Evolutionary conservation across 2,329 filamentous ascomycete species (phyloP), one percentile per base, ranked within the genome.

Genomic region (Aspergillus fumigatus): DNA sequence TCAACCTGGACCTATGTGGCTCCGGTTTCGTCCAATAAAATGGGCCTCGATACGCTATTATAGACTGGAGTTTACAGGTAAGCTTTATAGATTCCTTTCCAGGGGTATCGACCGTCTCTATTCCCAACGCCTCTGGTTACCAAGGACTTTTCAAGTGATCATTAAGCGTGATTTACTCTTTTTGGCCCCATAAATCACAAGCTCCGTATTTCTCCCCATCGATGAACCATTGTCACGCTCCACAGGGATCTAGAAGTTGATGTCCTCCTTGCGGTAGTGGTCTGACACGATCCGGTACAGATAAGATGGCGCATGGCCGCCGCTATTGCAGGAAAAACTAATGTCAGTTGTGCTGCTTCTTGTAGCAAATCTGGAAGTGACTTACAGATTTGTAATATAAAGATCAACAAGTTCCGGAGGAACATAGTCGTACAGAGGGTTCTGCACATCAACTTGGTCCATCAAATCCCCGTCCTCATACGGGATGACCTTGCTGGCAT

Each of bases 401-500:
- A 77, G 73, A 59, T 77, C 67, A 25, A 82, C 82, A 79, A 80
- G 84, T 79, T 90, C 88, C 0, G 88, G 84, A 8, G 88, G 85
- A 17, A 97, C 85, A 69, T 92, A 90, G 71, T 97, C 92, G 52
- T 88, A 92, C 21, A 92, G 76, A 10, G 90, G 90, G 67, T 88
- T 92, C 62, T 87, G 85, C 9, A 96, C 84, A 65, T 90, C 87
- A 50, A 94, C 83, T 59, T 87, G 84, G 48, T 90, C 86, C 51
- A 96, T 86, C 65, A 96, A 82, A 41, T 86, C 81, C 5, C 90
- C 92, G 60, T 97, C 88, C 21, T 89, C 84, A 69, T 90, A 96
- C 41, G 81, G 82, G 47, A 94, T 84, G 55, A 91, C 87, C 62
- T 84, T 88, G 53, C 88, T 86, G 1, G 92, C 85, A 70, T 92